Percentiles rank a stretch among this genome's conserved stretches.
phyloP scores from a whole-genome alignment of 352 stramenopile species.

The Phytophthora hibernalis region DNA sequence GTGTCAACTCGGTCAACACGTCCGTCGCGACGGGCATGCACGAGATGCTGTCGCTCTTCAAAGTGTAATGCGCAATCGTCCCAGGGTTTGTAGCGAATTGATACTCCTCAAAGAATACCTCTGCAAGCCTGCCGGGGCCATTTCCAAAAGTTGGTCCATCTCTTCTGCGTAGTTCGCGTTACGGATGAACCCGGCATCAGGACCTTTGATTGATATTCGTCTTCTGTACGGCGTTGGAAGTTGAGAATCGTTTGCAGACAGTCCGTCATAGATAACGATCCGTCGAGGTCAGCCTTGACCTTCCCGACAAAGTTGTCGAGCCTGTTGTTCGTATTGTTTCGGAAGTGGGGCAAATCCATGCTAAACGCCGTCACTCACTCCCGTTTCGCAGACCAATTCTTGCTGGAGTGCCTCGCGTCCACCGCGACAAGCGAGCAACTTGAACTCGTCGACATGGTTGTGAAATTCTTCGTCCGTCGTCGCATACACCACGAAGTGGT shows the following conservation, averaged over 20 bases:
- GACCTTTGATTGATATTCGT: background rate
- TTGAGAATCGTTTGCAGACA: background rate
- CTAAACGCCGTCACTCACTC: conserved; percentile 1
- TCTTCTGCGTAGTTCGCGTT: background rate
- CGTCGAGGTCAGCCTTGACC: background rate
- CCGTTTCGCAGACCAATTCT: background rate
- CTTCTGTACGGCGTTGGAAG: background rate
- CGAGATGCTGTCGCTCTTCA: background rate
- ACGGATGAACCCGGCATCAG: background rate
- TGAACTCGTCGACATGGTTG: background rate
- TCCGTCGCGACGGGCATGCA: background rate
- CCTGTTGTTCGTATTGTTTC: conserved; percentile 10
- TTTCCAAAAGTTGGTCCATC: too few species aligned
- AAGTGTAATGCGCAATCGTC: background rate
- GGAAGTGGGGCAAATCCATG: background rate
- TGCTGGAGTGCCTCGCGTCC: background rate
- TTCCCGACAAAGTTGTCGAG: conserved; percentile 7
- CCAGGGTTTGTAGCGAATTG: background rate
- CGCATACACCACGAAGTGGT: background rate
- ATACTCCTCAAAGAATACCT: too few species aligned
- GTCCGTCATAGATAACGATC: background rate
- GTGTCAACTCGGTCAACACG: too few species aligned
- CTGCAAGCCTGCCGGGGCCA: too few species aligned
- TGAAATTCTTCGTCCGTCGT: background rate
- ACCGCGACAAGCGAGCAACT: background rate